Base-by-base conservation (phyloP, 768 basidiomycete genomes). In the Phaeotremella skinneri region DNA sequence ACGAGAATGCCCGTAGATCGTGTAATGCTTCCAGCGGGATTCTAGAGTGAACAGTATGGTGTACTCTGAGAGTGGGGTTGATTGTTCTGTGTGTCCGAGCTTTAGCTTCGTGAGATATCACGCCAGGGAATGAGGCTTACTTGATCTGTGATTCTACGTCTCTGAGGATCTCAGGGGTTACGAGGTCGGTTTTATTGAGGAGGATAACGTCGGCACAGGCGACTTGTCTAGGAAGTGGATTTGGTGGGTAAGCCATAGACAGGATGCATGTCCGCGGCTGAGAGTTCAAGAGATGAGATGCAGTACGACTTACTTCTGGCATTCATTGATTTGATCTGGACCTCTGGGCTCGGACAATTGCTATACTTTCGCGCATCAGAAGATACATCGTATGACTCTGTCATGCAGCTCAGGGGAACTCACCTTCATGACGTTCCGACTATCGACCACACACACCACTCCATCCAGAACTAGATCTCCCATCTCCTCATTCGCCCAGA, bases 371-470 rank as follows among this genome's bases (percentile, higher is more conserved):
- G 9, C 13, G 43, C 21, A 13, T 6, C 6, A 21, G 43, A 11
- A 45, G 2, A 7, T n/a, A 32, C 2, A 27, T 5, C 9, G 20
- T 2, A 31, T 34, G 30, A 30, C 11, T 45, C n/a, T 52, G 27
- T 27, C 25, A 11, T 30, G 41, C 31, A 27, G n/a, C 4, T 23
- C 34, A 17, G n/a, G 27, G 26, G 20, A 3, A 48, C 75, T 49
- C 68, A 85, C 85, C 78, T 84, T 78, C 42, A 78, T 72, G 0
- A 90, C 89, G 76, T 91, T 94, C 17, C 87, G 83, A 3, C 88
- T 89, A 70, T 96, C 93, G 0, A 96, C 88, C 13, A 98, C 88
- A 62, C 90, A 92, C 6, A 96, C 85, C 0, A 98, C 90, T 7
- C 91, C 90, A 70, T 98, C 94, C 0, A 81, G 62, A 13, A 75